Evolutionary conservation across 345 rosid species (phyloP), one percentile per base, ranked within the genome.

Genomic region (Atalantia buxifolia): DNA sequence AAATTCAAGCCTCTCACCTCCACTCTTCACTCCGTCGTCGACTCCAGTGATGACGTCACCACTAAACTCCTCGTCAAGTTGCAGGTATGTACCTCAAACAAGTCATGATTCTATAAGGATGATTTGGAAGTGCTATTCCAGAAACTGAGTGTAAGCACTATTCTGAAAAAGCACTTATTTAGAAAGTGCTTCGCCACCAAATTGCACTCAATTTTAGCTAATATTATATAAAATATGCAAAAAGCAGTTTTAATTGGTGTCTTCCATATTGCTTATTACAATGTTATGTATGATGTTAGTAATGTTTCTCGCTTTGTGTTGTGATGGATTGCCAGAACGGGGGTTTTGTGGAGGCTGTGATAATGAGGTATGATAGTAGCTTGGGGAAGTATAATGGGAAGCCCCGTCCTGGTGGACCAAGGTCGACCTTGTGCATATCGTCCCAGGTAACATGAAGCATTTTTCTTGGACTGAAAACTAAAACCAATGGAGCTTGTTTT

Each of bases 301-400:
- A 28, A 19, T 71, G 35, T 68, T 22, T 65, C 16, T 72, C 27
- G 4, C 21, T 36, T 77, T 25, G 9, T 73, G 9, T 62, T 45
- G 18, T 71, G 67, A 7, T 71, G 38, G n/a, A 60, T 80, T 18
- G 33, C 14, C 57, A 95, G 99, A 92, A 84, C 81, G 93, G 93
- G 76, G 92, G 92, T 77, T 90, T 86, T 76, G 94, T 96, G 86
- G 97, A 96, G 84, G 94, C 98, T 74, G 99, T 96, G 82, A 87
- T 96, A 55, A 96, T 96, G 98, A 82, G 91, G 83, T 96, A 96
- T 18, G 97, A 96, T 78, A 89, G 89, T 27, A 91, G 98, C 9
- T 84, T 96, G 69, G 99, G 99, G 68, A 90, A 86, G 80, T 92
- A 90, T 77, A 85, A 88, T 68, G 99, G 98, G 72, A 90, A 94